Percentiles rank a stretch among this genome's conserved stretches.
Evolutionary conservation across 345 rosid genomes (phyloP).

Genomic region (Moricandia arvensis): DNA sequence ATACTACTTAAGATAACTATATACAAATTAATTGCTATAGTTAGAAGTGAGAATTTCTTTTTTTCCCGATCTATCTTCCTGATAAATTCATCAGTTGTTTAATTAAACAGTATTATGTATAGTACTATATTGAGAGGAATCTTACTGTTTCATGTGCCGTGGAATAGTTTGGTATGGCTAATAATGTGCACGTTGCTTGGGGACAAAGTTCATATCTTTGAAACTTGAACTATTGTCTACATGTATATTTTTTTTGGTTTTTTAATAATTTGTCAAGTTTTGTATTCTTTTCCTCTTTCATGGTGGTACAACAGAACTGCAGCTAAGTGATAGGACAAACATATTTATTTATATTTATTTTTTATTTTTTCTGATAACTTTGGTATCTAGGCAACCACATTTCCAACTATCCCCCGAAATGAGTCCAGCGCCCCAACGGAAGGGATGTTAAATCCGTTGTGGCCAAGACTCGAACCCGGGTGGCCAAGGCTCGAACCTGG

Average conservation of each 20-base stretch:
- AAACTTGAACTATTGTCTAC: conserved; percentile 3
- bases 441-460: too few species aligned
- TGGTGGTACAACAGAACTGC: not conserved
- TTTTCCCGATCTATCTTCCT: not conserved
- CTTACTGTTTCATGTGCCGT: conserved; percentile 37
- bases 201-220: conserved; percentile 33
- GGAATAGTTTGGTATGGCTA: conserved; percentile 33
- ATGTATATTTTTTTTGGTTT: not conserved
- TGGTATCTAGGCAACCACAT: too few species aligned
- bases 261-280: not conserved
- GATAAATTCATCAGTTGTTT: conserved; percentile 10
- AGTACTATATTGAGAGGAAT: conserved; percentile 26
- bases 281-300: not conserved
- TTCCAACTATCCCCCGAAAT: too few species aligned
- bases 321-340: not conserved
- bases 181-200: conserved; percentile 37
- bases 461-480: too few species aligned
- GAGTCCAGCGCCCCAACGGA: too few species aligned
- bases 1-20: not conserved
- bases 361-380: too few species aligned
- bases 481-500: too few species aligned
- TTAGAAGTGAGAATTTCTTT: conserved; percentile 3
- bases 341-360: not conserved
- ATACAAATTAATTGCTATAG: not conserved
- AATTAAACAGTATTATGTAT: not conserved